Evolutionary conservation across 352 stramenopile species (phyloP), one percentile per base, ranked within the genome.

Genomic region (Globisporangium parvum): DNA sequence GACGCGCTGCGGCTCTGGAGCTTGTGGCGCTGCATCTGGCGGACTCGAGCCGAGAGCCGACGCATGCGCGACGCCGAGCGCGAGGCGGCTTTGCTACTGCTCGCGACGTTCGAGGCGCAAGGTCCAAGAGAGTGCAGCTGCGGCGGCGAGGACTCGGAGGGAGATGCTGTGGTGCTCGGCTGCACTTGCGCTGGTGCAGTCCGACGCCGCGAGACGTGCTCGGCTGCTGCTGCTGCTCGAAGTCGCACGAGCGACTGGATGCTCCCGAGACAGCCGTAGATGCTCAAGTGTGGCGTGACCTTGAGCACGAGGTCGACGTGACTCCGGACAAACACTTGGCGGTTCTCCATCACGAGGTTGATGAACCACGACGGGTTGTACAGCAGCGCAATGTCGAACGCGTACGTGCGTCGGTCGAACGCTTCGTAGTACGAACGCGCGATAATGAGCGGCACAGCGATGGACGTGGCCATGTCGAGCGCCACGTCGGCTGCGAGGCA

Each of bases 261-360:
- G 39, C 33, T 65, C 17, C 23, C 24, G 3, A 70, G 47, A n/a
- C 52, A 70, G 15, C 46, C 42, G 9, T 59, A 59, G 6, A 73
- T 59, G 51, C 62, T 61, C 15, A 63, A 9, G 40, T 73, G 66
- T 1, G 62, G 62, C 3, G 65, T 49, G 15, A 58, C 17, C 24
- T 62, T 73, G 24, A 68, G 28, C 10, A 60, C 21, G n/a, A 70
- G 40, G 35, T 70, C 62, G 24, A 53, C 6, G 35, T 45, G 56
- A 3, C 45, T 47, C 18, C 48, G 35, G 2, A 48, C 59, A 11
- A 70, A 55, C 20, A 73, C 47, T 41, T 73, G 62, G 6, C 56
- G 58, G n/a, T 47, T 62, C 42, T 68, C 62, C 57, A 62, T 61
- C 10, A 71, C 35, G 14, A 71, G 17, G 14, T 58, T 59, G 53